phyloP scores from a whole-genome alignment of 306 rosid genomes.

The Mimosa bimucronata region DNA sequence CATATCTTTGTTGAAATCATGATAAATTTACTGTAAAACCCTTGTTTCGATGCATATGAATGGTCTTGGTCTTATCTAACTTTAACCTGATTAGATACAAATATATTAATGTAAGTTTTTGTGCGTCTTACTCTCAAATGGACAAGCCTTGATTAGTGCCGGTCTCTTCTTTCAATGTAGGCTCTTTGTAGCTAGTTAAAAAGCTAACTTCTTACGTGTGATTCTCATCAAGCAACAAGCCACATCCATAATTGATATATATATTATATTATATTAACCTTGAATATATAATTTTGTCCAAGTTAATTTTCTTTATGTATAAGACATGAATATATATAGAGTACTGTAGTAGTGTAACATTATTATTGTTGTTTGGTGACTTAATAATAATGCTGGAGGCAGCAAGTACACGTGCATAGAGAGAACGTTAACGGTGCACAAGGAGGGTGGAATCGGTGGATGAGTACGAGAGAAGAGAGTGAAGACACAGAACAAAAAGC shows the following conservation, averaged over 20 bases:
- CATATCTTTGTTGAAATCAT: not conserved
- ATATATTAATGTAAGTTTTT: not conserved
- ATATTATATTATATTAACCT: not conserved
- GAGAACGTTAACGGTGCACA: not conserved
- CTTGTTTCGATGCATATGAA: not conserved
- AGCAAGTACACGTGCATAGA: conserved; percentile 27
- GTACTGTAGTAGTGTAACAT: not conserved
- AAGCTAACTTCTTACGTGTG: not conserved
- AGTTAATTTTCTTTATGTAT: not conserved
- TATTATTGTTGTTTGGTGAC: not conserved
- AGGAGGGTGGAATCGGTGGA: conserved; percentile 1
- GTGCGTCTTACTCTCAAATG: not conserved
- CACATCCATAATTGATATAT: not conserved
- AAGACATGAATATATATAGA: not conserved
- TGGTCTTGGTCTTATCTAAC: not conserved
- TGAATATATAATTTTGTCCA: not conserved
- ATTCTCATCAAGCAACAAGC: not conserved
- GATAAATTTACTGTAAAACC: not conserved
- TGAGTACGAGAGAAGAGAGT: conserved; percentile 10
- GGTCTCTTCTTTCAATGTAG: not conserved
- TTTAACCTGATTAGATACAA: not conserved
- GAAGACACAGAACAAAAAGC: conserved; percentile 19
- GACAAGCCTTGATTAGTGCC: not conserved
- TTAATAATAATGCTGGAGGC: not conserved
- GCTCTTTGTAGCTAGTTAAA: not conserved